Base-by-base conservation (phyloP, 148 eudicot species). In the Chenopodium quinoa region DNA sequence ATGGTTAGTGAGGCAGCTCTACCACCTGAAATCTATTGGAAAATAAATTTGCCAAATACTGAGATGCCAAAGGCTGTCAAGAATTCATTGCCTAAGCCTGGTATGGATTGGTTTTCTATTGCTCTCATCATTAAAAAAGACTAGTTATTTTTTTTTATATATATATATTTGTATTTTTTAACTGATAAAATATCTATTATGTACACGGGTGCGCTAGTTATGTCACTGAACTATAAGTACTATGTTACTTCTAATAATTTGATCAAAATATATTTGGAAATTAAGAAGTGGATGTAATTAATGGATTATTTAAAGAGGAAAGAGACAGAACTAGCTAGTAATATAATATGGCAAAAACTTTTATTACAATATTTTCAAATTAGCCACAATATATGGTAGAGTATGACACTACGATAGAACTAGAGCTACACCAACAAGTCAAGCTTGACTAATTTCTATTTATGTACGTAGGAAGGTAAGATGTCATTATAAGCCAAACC, bases 11-110 rank as follows among this genome's bases (percentile, higher is more conserved):
- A 92, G 85, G 97, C 91, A 86, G 85, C 82, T 62, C 7, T 83
- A 78, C 63, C 90, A 48, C 84, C 91, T 48, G 92, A 88, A 68
- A 79, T 60, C 11, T 92, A 92, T 75, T 92, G 97, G 97, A 89
- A 88, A 62, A 76, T 85, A 9, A 82, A 82, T 68, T 85, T 92
- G 86, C 93, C 93, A 25, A 83, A 91, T 84, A 79, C 89, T 52
- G 85, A 77, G 80, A 92, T 90, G 88, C 95, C 95, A 8, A 86
- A 83, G 70, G 82, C 95, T 46, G 50, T 92, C 56, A 86, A 46
- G 52, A 84, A 85, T 64, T 87, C 87, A 52, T 75, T 91, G 44
- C 84, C 80, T 67, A 20, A 79, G 32, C 73, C 62, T 73, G 85
- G 82, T 79, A 83, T 74, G 17, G 19, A 40, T 71, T 40, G 17